Conservation (phyloP, 1,139 yeast genomes). For the Pichia sp. region DNA sequence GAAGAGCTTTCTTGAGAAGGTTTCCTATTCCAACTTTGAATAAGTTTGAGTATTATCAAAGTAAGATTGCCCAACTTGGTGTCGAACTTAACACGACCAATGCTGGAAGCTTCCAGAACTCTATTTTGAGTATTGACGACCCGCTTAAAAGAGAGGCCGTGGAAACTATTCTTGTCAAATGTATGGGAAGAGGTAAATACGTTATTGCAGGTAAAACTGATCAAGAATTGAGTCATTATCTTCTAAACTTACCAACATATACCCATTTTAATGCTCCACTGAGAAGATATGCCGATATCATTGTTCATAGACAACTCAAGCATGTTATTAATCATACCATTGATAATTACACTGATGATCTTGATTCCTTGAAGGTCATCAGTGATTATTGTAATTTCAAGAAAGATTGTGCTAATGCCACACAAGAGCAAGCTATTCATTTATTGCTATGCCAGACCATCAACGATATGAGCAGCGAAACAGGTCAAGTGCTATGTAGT, state of each 20-base stretch:
- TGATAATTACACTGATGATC: conserved; percentile 44
- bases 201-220: conserved; percentile 86
- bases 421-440: conserved; percentile 94
- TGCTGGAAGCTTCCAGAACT: conserved; percentile 67
- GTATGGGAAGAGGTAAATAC: conserved; percentile 81
- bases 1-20: conserved; percentile 77
- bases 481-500: conserved; percentile 79
- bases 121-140: conserved; percentile 63
- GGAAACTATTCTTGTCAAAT: conserved; percentile 75
- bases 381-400: conserved; percentile 94
- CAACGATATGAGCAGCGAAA: conserved; percentile 66
- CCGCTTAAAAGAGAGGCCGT: conserved; percentile 64
- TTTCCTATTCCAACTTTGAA: conserved; percentile 81
- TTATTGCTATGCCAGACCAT: conserved; percentile 78
- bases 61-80: conserved; percentile 63
- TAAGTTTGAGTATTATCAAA: conserved; percentile 74
- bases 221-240: conserved; percentile 75
- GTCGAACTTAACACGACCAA: conserved; percentile 69
- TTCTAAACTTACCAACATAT: conserved; percentile 76
- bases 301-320: conserved; percentile 89
- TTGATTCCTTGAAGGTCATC: conserved; percentile 70
- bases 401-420: conserved; percentile 88
- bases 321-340: conserved; percentile 44
- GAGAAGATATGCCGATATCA: conserved; percentile 85
- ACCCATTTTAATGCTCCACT: conserved; percentile 94